Evolutionary conservation across 1,284 basidiomycete genomes (phyloP).

Genomic region (Fomitiporia mediterranea): DNA sequence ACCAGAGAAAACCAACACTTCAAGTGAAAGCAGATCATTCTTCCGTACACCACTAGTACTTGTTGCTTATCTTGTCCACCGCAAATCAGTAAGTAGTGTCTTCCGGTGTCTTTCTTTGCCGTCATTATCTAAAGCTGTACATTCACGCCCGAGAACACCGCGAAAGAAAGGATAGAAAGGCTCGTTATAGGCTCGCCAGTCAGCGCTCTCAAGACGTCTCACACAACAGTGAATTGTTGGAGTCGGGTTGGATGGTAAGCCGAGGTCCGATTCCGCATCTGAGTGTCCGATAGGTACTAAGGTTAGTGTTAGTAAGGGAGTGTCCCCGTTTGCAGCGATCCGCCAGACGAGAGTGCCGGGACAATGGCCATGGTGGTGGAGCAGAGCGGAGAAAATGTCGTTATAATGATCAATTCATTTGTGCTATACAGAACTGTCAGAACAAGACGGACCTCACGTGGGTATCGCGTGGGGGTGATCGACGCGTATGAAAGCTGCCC

Average conservation of each 20-base stretch:
- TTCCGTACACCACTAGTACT: too few species aligned
- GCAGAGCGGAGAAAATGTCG: background rate
- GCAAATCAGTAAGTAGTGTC: background rate
- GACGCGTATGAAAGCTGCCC: too few species aligned
- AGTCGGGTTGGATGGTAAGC: background rate
- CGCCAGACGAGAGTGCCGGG: background rate
- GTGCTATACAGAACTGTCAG: slow-evolving; percentile 16
- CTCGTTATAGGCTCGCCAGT: too few species aligned
- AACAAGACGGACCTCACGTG: slow-evolving; percentile 20
- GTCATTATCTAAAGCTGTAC: too few species aligned
- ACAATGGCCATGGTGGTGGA: background rate
- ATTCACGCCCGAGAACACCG: background rate
- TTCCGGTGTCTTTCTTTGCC: background rate
- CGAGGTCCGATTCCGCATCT: background rate
- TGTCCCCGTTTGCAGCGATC: background rate
- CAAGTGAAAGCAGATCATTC: too few species aligned
- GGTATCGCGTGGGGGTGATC: slow-evolving; percentile 47
- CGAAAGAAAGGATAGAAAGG: too few species aligned
- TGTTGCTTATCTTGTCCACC: background rate
- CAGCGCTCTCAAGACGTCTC: background rate
- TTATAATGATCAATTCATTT: too few species aligned
- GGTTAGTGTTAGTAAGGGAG: too few species aligned
- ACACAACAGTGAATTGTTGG: background rate
- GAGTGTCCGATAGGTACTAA: background rate
- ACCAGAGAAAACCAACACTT: too few species aligned